Evolutionary conservation across 768 basidiomycete species (phyloP), one percentile per base, ranked within the genome.

Genomic region (Tremella yokohamensis): DNA sequence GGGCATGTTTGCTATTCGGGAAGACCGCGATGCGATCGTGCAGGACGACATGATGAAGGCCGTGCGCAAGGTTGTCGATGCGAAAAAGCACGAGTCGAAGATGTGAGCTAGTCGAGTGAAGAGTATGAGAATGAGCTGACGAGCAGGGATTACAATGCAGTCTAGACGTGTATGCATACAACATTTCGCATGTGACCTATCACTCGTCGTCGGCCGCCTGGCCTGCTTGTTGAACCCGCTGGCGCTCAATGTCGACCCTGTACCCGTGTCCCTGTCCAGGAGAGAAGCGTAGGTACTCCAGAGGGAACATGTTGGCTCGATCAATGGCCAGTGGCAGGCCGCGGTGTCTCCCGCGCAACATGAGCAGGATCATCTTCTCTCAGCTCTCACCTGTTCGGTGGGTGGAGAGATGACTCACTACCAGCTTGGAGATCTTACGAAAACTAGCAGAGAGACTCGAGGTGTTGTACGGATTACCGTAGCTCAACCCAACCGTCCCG

Each of bases 31-130:
- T 70, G 92, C 90, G 64, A 80, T 93, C 55, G 86, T 84, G 52
- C 94, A 99, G 77, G 94, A 98, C 72, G 94, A 99, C 78, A 80
- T 96, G 56, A 90, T 88, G 60, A 98, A 98, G 80, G 94, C 94
- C 16, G 90, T 89, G 40, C 82, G 96, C 64, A 99, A 99, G 76
- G 86, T 98, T 18, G 84, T 86, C 40, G 94, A 98, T 69, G 89
- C 91, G 15, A 97, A 97, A 85, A 97, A 97, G 77, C 93, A 96
- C 69, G 92, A 97, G 80, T 89, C 66, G 9, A 56, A 59, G 40
- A 68, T 72, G 72, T 74, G 63, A 72, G 72, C 62, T 11, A 13
- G 16, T 37, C 18, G 49, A 11, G 2, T 11, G 9, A 25, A 3
- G 29, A 3, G 49, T 13, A n/a, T 19, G 22, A 18, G 3, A 29